Base-by-base conservation (phyloP, 1,284 basidiomycete species). In the Puccinia polysora region DNA sequence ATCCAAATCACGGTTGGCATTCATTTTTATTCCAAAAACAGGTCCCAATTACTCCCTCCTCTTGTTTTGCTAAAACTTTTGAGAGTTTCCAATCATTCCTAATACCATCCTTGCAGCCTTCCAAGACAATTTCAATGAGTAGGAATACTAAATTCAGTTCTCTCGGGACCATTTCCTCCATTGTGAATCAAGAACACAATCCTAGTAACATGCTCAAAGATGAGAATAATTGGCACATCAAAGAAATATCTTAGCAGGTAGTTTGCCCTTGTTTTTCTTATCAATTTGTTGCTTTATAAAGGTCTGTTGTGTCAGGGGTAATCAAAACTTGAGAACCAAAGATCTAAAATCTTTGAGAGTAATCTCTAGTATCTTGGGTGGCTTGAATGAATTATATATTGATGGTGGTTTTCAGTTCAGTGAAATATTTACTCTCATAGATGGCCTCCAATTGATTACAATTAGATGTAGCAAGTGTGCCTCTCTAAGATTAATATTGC, bases 81-180 rank as follows among this genome's bases (percentile, higher is more conserved):
- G 63, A 65, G 38, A 65, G 32, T 30, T 65, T 65, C 38, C 63
- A 65, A 28, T 50, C 63, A 34, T 45, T 65, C 45, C 47, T 65
- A 15, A 65, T 65, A 6, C 63, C 63, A 10, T n/a, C 63, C 38
- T 23, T 53, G 25, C 63, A 45, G 20, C 32, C n/a, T 15, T 28
- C 30, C 45, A 52, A 53, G 32, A 36, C 49, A 65, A 7, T 65
- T 50, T 18, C 10, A 32, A 65, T 47, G 10, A 50, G 32, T 65
- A 45, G 45, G 28, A 65, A 65, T 53, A 65, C 63, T 40, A 65
- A 65, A 34, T 52, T 65, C 18, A 65, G 52, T 65, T 65, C 63
- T 50, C 7, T 65, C 32, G 15, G 38, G 40, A 8, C 60, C 12
- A 15, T 49, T 43, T 18, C 25, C 4, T n/a, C 25, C 53, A 4